These are phyloP conservation scores for Agrocybe pediades DNA, from an alignment of 768 basidiomycete species.

Conservation along the genomic window DNA sequence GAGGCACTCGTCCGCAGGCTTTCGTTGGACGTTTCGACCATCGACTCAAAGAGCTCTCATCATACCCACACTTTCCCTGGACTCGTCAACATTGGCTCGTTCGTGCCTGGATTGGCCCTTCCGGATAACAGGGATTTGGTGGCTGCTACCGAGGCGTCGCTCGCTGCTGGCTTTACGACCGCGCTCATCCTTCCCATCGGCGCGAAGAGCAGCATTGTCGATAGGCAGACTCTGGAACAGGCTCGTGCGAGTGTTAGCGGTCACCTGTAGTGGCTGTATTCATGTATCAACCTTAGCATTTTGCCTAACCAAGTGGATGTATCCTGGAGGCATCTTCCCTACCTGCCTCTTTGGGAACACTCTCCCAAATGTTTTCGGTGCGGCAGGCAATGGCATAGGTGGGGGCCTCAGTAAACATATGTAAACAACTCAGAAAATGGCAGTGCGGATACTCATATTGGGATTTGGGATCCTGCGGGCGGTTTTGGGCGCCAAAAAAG, in stretches of 20 bases:
- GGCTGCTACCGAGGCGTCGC: conserved; percentile 77
- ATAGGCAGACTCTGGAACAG: conserved; percentile 65
- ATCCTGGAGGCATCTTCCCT: too few species aligned
- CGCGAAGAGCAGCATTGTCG: conserved; percentile 59
- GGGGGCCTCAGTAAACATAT: too few species aligned
- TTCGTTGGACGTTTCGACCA: conserved; percentile 85
- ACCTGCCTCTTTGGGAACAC: too few species aligned
- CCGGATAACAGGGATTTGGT: conserved; percentile 59
- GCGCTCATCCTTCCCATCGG: conserved; percentile 78
- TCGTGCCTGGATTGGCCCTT: conserved; percentile 71
- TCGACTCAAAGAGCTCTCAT: conserved; percentile 95
- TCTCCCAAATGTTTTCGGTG: too few species aligned
- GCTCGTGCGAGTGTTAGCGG: conserved; percentile 66
- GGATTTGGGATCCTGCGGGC: too few species aligned
- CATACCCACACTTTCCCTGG: conserved; percentile 90
- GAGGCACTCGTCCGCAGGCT: conserved; percentile 91
- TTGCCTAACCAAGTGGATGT: too few species aligned
- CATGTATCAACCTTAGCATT: too few species aligned
- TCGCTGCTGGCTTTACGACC: conserved; percentile 90
- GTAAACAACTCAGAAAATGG: too few species aligned
- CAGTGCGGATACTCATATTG: too few species aligned
- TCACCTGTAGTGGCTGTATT: too few species aligned
- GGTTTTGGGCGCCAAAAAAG: too few species aligned
- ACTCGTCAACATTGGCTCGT: conserved; percentile 85
- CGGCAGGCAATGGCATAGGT: too few species aligned